Evolutionary conservation across 495 filamentous ascomycete genomes (phyloP).

Genomic region (Staphylotrichum tortipilum): DNA sequence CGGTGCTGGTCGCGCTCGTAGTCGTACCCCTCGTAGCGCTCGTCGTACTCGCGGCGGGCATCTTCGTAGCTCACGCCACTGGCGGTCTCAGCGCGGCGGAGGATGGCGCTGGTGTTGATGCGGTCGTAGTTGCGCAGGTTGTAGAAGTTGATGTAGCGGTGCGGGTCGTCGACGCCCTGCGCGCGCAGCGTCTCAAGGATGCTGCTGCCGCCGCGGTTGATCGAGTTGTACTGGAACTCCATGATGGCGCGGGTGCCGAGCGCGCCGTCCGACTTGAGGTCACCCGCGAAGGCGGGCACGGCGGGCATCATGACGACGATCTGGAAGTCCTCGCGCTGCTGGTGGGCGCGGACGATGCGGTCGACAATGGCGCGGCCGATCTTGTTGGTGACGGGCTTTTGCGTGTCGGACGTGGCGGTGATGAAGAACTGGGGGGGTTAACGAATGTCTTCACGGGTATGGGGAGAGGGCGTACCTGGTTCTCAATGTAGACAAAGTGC

Average conservation of each 20-base stretch:
- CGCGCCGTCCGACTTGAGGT: slow-evolving; percentile 67
- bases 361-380: slow-evolving; percentile 85
- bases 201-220: slow-evolving; percentile 76
- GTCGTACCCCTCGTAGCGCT: slow-evolving; percentile 29
- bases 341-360: slow-evolving; percentile 70
- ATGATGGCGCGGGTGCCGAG: slow-evolving; percentile 90
- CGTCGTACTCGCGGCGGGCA: slow-evolving; percentile 59
- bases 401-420: slow-evolving; percentile 68
- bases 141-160: slow-evolving; percentile 88
- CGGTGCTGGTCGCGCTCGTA: slow-evolving; percentile 10
- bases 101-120: slow-evolving; percentile 61
- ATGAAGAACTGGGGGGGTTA: slow-evolving; percentile 64
- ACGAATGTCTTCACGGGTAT: not conserved
- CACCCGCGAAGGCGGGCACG: slow-evolving; percentile 85
- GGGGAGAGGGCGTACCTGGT: slow-evolving; percentile 49
- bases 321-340: slow-evolving; percentile 65
- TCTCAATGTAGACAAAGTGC: slow-evolving; percentile 92
- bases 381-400: slow-evolving; percentile 75
- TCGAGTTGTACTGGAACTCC: slow-evolving; percentile 75
- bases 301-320: slow-evolving; percentile 81
- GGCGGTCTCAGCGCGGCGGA: slow-evolving; percentile 54
- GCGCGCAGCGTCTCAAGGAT: slow-evolving; percentile 73
- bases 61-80: slow-evolving; percentile 68
- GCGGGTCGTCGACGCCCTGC: slow-evolving; percentile 57
- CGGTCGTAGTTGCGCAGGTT: slow-evolving; percentile 91